phyloP scores from a whole-genome alignment of 2,329 filamentous ascomycete genomes.

The Colletotrichum costaricense region DNA sequence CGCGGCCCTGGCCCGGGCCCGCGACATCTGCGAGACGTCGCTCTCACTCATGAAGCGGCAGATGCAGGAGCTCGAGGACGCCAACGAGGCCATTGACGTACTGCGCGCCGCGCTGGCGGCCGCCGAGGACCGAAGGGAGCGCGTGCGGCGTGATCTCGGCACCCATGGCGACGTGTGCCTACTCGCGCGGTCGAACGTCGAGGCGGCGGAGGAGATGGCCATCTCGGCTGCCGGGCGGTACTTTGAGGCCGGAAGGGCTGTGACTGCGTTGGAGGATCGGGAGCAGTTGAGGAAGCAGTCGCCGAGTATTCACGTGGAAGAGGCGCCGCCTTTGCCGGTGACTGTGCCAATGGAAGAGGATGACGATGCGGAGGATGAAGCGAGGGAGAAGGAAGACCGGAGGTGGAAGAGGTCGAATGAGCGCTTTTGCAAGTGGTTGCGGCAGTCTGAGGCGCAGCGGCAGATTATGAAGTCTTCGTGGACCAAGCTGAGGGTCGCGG shows the following conservation, averaged over 20 bases:
- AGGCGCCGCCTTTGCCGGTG: background rate
- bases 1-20: conserved; percentile 27
- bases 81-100: conserved; percentile 24
- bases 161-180: conserved; percentile 27
- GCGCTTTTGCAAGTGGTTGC: conserved; percentile 30
- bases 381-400: background rate
- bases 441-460: conserved; percentile 29
- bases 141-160: conserved; percentile 18
- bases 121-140: conserved; percentile 23
- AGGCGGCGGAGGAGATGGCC: conserved; percentile 34
- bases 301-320: background rate
- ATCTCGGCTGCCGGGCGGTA: conserved; percentile 28
- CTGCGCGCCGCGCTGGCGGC: conserved; percentile 10
- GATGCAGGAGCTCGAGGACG: conserved; percentile 34
- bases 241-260: conserved; percentile 22
- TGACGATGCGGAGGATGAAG: background rate
- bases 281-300: conserved; percentile 1
- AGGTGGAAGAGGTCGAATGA: conserved; percentile 30
- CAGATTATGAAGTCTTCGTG: conserved; percentile 35
- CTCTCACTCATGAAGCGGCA: conserved; percentile 30
- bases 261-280: conserved; percentile 16
- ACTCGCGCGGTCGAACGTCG: conserved; percentile 16
- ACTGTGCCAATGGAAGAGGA: background rate
- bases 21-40: conserved; percentile 28
- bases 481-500: conserved; percentile 31